Evolutionary conservation across 257 asterid species (phyloP), one percentile per base, ranked within the genome.

Genomic region (Solanum neorickii): DNA sequence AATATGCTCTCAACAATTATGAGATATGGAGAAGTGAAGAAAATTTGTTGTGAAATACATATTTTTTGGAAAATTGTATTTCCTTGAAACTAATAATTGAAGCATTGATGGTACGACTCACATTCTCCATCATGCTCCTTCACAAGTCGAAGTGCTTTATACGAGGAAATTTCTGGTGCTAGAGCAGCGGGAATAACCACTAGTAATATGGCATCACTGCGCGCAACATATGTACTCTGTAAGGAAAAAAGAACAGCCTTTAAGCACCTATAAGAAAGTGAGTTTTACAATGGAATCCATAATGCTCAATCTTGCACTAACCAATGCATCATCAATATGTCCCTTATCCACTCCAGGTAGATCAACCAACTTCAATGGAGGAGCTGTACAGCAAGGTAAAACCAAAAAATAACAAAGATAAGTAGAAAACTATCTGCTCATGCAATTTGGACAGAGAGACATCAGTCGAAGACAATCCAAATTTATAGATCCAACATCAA

Each of bases 321-420:
- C 91, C 87, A 87, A 76, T 65, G 91, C 86, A 89, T 85, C 89
- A 47, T 89, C 91, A 47, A 89, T 83, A 66, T 70, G 83, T 78
- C 88, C 91, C 74, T 89, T 89, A 15, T 89, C 89, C n/a, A 87
- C 89, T 47, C 89, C 91, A 21, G 89, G 91, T 82, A 89, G 82
- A 87, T 89, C 91, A 84, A 89, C 68, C 89, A 89, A 76, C 60
- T 89, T 89, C 89, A 89, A 46, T 29, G 89, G 88, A 83, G 91
- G 91, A 87, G 88, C 89, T 87, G 83, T 35, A 86, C 39, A 37
- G 83, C 86, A 83, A 82, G 78, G 74, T 73, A 65, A 86, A 62
- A 59, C 82, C 65, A 68, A 87, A 39, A 29, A 83, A 25, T 16
- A 27, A 69, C 29, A 31, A 47, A 29, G 37, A 27, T 33, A 72